A percentile compares a stretch with the other conserved stretches of the same genome.
These are phyloP conservation scores for Raddia guianensis DNA, from an alignment of 176 grass and related monocot species.

Conservation along the genomic window DNA sequence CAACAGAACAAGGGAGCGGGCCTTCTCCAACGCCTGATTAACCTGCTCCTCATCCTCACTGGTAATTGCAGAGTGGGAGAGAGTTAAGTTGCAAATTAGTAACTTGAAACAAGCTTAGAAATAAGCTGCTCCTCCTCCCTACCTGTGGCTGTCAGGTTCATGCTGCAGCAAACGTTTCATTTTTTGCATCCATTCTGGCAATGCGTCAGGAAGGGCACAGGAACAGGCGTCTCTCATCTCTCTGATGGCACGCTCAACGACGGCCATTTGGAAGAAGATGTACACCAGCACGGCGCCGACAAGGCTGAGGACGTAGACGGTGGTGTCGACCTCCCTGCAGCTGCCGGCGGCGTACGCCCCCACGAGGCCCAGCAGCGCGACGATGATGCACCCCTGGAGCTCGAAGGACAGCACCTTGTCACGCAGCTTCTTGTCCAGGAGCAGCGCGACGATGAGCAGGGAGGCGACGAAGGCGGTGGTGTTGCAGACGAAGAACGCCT, in stretches of 20 bases:
- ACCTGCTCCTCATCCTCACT: background rate
- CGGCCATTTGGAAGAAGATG: background rate
- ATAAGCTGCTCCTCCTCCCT: too few species aligned
- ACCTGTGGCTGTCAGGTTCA: background rate
- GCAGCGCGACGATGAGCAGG: slow-evolving; percentile 29
- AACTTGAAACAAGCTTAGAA: background rate
- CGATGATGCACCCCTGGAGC: background rate
- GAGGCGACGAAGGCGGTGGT: slow-evolving; percentile 35
- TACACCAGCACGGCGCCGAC: background rate
- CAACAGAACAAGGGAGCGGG: slow-evolving; percentile 27
- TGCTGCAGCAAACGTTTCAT: too few species aligned
- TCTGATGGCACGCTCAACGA: background rate
- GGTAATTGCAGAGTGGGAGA: background rate
- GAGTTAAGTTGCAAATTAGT: background rate
- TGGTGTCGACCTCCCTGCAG: background rate
- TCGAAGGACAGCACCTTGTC: background rate
- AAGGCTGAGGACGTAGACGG: slow-evolving; percentile 14
- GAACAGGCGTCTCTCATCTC: background rate
- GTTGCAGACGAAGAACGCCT: slow-evolving; percentile 40
- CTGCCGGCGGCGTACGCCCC: slow-evolving; percentile 29
- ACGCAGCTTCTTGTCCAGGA: slow-evolving; percentile 13
- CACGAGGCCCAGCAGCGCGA: slow-evolving; percentile 8
- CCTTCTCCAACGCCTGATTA: background rate
- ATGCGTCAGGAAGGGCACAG: background rate
- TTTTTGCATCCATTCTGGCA: background rate